Base-by-base conservation (phyloP, 73 alveolate species). In the Paramecium octaurelia region DNA sequence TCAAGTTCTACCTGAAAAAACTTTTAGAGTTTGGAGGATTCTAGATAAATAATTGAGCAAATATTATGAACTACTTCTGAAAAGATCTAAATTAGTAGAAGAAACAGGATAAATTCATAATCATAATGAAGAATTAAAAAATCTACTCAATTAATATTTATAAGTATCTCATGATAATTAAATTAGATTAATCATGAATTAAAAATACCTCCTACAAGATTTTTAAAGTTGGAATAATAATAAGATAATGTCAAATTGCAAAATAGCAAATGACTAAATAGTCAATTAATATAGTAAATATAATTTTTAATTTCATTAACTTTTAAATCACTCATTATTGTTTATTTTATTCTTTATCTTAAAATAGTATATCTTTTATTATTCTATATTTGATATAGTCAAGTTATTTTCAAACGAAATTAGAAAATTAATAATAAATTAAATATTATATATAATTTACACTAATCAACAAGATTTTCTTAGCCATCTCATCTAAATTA, bases 101-200 rank as follows among this genome's bases (percentile, higher is more conserved):
- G 99, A 97, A 90, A 97, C 99, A 84, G 98, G 99, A 16, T 93
- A 95, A 73, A 69, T 97, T 21, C 98, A 97, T 90, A 96, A 97
- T 91, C 96, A 97, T 90, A 97, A 97, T 83, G 99, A 97, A 87
- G 99, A 97, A 76, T 87, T 96, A 46, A 97, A 97, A 94, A 93
- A 96, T 18, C 87, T 97, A 21, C 60, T 97, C 89, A 96, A 97
- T 90, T 96, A 97, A 93, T 97, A 97, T 92, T 59, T 97, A 60
- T 97, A 97, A 76, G 99, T 98, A 58, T 44, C 29, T 43, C 7
- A 35, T 42, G 20, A 11, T 29, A 18, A 1, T 60, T 60, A 20
- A n/a, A 31, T 18, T 42, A 98, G 92, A 98, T 97, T 50, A 96
- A 97, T 70, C 99, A 97, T 77, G 99, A 97, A 86, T 86, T 97